Base-by-base conservation (phyloP, 352 stramenopile species). In the Globisporangium irregulare region DNA sequence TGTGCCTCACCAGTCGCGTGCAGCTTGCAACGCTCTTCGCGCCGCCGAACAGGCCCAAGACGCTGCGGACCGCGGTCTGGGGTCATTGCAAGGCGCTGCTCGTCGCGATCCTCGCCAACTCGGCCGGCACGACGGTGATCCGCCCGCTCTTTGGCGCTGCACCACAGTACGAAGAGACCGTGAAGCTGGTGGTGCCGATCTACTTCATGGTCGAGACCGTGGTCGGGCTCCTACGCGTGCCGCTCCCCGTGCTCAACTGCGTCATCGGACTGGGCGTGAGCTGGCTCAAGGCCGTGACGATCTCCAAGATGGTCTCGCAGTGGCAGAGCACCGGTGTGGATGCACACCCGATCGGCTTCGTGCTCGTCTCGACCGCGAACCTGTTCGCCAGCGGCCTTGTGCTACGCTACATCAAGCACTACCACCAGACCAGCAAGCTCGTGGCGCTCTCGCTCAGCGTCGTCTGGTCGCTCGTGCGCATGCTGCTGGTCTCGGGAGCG, bases 241-340 rank as follows among this genome's bases (percentile, higher is more conserved):
- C 84, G 5, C 62, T 76, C 29, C 54, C 72, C 18, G 25, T 89
- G 20, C 68, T 92, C 22, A 79, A 86, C 64, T 73, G 77, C n/a
- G 53, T 82, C 20, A 66, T 87, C 27, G 80, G 81, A 22, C 68
- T 91, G n/a, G 68, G 74, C 62, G 82, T 92, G 56, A 85, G 82
- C 65, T 92, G 84, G 84, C 69, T 91, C 58, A 92, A 92, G 73
- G 79, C 84, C 62, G 73, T 90, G 62, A 90, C 77, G 65, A 89
- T 87, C 62, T 72, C 81, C 32, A 89, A 86, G 59, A 73, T 91
- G 53, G 84, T 89, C 46, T 68, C 76, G 60, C 77, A 90, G 62
- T 92, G 84, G 84, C 57, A 70, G 38, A 72, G 82, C 51, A 29
- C 66, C n/a, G 71, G 74, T 32, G 73, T 73, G 2, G 58, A 70